These are phyloP conservation scores for Xanthoceras sorbifolium DNA, from an alignment of 345 rosid species.

Conservation along the genomic window DNA sequence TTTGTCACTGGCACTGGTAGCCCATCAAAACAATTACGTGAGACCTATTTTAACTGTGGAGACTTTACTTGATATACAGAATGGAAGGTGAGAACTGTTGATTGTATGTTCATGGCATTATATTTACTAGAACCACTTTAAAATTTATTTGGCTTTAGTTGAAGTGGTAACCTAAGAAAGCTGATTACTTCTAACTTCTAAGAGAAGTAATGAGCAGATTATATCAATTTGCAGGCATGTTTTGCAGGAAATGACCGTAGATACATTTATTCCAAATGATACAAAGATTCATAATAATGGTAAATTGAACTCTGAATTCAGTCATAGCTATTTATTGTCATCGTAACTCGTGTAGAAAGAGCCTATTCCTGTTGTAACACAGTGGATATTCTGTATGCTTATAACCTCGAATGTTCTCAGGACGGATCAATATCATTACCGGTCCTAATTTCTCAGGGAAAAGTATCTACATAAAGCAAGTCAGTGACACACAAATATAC, in stretches of 20 bases:
- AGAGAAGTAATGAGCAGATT: slow-evolving; percentile 1
- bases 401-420: slow-evolving; percentile 44
- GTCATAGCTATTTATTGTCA: slow-evolving; percentile 14
- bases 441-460: slow-evolving; percentile 99
- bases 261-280: slow-evolving; percentile 94
- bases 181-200: too few species aligned
- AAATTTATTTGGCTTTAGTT: not conserved
- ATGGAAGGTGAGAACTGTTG: slow-evolving; percentile 67
- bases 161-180: not conserved
- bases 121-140: not conserved
- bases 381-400: not conserved
- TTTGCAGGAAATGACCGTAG: slow-evolving; percentile 98
- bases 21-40: slow-evolving; percentile 89
- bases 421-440: slow-evolving; percentile 77
- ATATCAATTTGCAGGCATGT: slow-evolving; percentile 63
- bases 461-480: slow-evolving; percentile 97
- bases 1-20: slow-evolving; percentile 80
- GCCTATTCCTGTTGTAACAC: not conserved
- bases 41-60: slow-evolving; percentile 83
- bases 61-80: slow-evolving; percentile 68
- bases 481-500: slow-evolving; percentile 21
- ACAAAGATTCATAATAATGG: slow-evolving; percentile 67
- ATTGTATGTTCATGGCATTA: slow-evolving; percentile 9
- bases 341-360: slow-evolving; percentile 2
- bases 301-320: slow-evolving; percentile 31